A percentile compares a stretch with the other conserved stretches of the same genome.
phyloP scores from a whole-genome alignment of 1,284 basidiomycete species.

The Melampsora occidentalis region DNA sequence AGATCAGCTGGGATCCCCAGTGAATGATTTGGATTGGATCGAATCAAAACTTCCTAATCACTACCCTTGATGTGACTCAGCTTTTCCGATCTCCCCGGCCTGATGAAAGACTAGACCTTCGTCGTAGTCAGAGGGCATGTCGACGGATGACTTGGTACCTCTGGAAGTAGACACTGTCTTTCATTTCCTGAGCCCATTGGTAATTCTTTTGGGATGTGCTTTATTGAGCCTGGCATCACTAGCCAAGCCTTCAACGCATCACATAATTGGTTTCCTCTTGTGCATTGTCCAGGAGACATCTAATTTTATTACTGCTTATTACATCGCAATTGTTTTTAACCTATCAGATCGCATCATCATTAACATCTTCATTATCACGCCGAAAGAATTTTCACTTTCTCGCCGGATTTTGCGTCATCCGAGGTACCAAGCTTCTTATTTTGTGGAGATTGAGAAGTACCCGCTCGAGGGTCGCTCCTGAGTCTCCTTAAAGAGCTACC shows the following conservation, averaged over 20 bases:
- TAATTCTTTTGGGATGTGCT: conserved; percentile 1
- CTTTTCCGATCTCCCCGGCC: no score
- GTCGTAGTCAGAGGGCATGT: not conserved
- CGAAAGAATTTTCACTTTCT: not conserved
- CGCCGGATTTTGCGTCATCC: not conserved
- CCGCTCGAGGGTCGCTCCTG: not conserved
- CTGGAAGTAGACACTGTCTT: not conserved
- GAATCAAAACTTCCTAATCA: no score
- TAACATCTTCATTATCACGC: not conserved
- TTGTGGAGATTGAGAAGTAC: not conserved
- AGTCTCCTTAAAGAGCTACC: not conserved
- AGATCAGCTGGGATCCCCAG: no score
- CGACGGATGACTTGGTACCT: conserved; percentile 3
- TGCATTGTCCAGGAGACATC: no score
- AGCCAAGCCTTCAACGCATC: not conserved
- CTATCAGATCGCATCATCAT: not conserved
- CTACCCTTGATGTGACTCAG: no score
- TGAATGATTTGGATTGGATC: no score
- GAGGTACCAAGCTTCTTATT: not conserved
- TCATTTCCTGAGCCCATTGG: not conserved
- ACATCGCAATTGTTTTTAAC: no score
- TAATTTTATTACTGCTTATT: no score
- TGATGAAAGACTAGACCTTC: no score
- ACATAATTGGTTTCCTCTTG: no score
- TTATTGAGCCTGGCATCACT: not conserved